Percentiles rank a stretch among this genome's conserved stretches.
phyloP scores from a whole-genome alignment of 768 basidiomycete species.

The Auriscalpium orientale region DNA sequence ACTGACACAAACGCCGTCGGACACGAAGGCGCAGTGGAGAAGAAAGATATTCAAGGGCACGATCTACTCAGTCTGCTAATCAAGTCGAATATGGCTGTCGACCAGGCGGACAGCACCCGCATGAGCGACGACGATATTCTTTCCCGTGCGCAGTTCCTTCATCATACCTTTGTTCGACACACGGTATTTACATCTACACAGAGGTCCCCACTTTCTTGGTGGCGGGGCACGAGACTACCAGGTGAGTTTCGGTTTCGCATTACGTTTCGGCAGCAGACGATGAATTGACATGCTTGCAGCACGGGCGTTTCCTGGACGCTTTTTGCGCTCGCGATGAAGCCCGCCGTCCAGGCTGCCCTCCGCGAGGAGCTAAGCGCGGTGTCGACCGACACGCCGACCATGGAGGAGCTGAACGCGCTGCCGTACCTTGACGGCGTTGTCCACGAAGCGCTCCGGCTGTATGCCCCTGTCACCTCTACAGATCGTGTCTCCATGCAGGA shows the following conservation, averaged over 20 bases:
- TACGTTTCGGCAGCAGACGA: no score
- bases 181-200: conserved; percentile 14
- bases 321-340: conserved; percentile 42
- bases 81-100: conserved; percentile 56
- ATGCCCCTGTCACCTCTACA: conserved; percentile 10
- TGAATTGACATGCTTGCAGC: conserved; percentile 5
- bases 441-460: conserved; percentile 8
- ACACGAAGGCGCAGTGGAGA: conserved; percentile 21
- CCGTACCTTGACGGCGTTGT: conserved; percentile 45
- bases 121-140: conserved; percentile 60
- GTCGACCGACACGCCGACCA: conserved; percentile 49
- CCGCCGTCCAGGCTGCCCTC: conserved; percentile 45
- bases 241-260: no score
- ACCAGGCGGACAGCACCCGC: conserved; percentile 44
- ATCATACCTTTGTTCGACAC: background rate
- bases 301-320: conserved; percentile 52
- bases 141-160: conserved; percentile 32
- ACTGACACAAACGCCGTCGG: conserved; percentile 16
- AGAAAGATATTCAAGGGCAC: conserved; percentile 28
- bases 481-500: conserved; percentile 10
- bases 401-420: conserved; percentile 61
- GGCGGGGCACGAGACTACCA: conserved; percentile 55
- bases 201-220: conserved; percentile 57
- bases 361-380: conserved; percentile 49
- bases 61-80: conserved; percentile 57